Evolutionary conservation across 495 filamentous ascomycete species (phyloP), one percentile per base, ranked within the genome.

Genomic region (Aspergillus homomorphus): DNA sequence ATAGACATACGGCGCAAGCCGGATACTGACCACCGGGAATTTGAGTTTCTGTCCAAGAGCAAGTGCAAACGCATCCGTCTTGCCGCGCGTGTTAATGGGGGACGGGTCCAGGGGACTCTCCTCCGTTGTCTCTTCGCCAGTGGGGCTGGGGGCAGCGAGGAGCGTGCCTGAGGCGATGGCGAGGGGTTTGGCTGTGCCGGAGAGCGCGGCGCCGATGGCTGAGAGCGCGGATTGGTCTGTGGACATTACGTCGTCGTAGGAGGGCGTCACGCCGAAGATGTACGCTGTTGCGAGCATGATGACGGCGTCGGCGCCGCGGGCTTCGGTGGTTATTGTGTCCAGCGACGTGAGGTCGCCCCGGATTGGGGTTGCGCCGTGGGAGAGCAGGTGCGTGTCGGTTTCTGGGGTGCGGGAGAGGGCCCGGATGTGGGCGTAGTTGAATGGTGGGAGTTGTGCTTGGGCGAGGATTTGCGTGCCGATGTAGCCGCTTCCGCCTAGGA

Each of bases 401-500:
- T 61, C 56, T 1, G 77, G 71, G 14, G 59, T 72, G 20, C 78
- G 77, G 7, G 71, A 73, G 48, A 82, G 75, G 12, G 66, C 80
- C 20, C 73, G 62, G 15, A 82, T 76, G 21, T 61, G 55, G 5
- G 54, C 30, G 23, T n/a, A n/a, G 41, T 81, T 64, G 38, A 80
- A 69, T 43, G 80, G 68, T 42, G 75, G 57, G 23, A 75, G 67
- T 14, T 80, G 68, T 7, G 72, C 72, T 24, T 60, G 53, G 33
- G 2, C 7, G 4, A 38, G 5, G 33, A 38, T 5, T 38, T 38
- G 33, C 33, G 33, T 38, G 61, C 80, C 80, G 52, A 82, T 69
- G 53, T 71, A 78, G 66, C 78, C 78, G 43, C 73, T 70, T 8
- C 75, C 71, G 44, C 79, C 78, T 20, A 80, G 82, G 44, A 82